Evolutionary conservation across 768 basidiomycete genomes (phyloP).

Genomic region (Lentinula aciculospora): DNA sequence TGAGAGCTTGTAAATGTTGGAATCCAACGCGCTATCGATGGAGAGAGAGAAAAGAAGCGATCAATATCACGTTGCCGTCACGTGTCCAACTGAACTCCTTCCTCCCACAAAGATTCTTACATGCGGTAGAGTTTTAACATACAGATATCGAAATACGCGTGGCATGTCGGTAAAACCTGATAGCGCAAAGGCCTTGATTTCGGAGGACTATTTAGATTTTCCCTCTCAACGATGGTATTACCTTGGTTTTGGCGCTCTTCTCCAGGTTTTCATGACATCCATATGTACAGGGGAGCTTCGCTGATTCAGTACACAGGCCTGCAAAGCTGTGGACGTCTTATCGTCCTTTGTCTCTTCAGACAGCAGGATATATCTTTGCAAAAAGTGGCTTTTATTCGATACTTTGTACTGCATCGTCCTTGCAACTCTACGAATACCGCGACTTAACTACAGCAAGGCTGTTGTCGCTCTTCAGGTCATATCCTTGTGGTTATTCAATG

Average conservation of each 20-base stretch:
- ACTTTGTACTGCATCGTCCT: constrained; percentile 53
- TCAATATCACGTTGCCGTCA: background rate
- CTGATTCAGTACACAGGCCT: constrained; percentile 40
- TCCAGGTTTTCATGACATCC: constrained; percentile 50
- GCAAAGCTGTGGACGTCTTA: constrained; percentile 71
- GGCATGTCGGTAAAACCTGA: constrained; percentile 15
- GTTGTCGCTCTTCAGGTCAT: constrained; percentile 59
- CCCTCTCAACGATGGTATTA: constrained; percentile 79
- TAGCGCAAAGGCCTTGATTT: constrained; percentile 43
- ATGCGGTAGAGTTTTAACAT: background rate
- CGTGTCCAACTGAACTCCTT: too few relatives aligned
- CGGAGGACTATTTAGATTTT: constrained; percentile 67
- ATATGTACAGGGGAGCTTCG: background rate
- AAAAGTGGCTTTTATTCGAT: constrained; percentile 75
- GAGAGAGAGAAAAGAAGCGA: background rate
- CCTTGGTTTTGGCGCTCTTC: constrained; percentile 66
- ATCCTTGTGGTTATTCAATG: constrained; percentile 58
- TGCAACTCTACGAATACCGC: constrained; percentile 65
- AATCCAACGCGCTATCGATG: background rate
- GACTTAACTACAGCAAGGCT: constrained; percentile 61
- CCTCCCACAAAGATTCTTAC: too few relatives aligned
- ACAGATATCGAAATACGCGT: background rate
- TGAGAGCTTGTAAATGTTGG: background rate
- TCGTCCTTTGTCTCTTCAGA: constrained; percentile 45
- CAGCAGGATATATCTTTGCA: constrained; percentile 36